Percentiles rank a stretch among this genome's conserved stretches.
Evolutionary conservation across 2,329 filamentous ascomycete genomes (phyloP).

Genomic region (Dothistroma septosporum): DNA sequence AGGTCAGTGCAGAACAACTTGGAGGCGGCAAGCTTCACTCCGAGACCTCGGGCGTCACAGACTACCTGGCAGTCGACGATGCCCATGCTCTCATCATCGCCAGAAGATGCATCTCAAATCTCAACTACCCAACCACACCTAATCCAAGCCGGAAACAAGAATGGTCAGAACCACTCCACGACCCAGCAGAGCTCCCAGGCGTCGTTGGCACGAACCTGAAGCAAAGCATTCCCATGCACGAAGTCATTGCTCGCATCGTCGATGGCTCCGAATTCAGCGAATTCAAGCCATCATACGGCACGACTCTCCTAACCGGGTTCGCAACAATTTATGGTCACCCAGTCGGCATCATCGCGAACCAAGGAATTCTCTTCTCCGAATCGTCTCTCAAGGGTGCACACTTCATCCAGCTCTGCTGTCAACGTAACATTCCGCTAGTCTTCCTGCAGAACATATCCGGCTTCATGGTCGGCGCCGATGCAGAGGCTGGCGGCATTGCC

Average conservation of each 20-base stretch:
- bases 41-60: conserved; percentile 85
- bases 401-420: conserved; percentile 91
- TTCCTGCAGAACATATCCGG: conserved; percentile 97
- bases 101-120: conserved; percentile 75
- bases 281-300: conserved; percentile 89
- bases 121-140: conserved; percentile 69
- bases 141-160: conserved; percentile 36
- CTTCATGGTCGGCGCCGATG: conserved; percentile 95
- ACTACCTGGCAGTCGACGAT: conserved; percentile 92
- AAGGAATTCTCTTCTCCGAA: conserved; percentile 88
- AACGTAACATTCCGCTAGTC: conserved; percentile 82
- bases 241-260: conserved; percentile 88
- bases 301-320: conserved; percentile 82
- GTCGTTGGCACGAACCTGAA: conserved; percentile 89
- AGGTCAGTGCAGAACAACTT: conserved; percentile 83
- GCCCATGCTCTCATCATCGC: conserved; percentile 86
- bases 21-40: conserved; percentile 88
- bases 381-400: conserved; percentile 91
- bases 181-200: conserved; percentile 73
- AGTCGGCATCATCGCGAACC: conserved; percentile 92
- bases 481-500: conserved; percentile 90
- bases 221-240: conserved; percentile 77
- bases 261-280: conserved; percentile 87
- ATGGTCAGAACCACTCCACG: conserved; percentile 74
- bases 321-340: conserved; percentile 83